phyloP scores from a whole-genome alignment of 495 filamentous ascomycete species.

The Cudoniella acicularis region DNA sequence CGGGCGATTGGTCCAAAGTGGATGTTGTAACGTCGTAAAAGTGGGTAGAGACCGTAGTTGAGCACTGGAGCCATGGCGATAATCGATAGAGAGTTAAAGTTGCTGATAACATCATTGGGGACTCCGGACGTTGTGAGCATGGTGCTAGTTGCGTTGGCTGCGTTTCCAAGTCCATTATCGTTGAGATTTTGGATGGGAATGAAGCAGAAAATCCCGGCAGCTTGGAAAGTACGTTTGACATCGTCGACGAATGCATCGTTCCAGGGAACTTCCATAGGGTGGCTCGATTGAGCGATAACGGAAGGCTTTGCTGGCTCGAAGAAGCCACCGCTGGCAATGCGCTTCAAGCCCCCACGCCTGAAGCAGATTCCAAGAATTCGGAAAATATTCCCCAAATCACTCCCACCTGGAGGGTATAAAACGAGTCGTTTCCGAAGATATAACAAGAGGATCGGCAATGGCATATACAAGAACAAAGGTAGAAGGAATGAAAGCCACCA shows the following conservation, averaged over 20 bases:
- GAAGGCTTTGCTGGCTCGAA: conserved; percentile 65
- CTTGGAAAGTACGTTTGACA: conserved; percentile 53
- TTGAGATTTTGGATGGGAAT: conserved; percentile 69
- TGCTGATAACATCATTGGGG: conserved; percentile 74
- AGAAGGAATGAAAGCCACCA: conserved; percentile 72
- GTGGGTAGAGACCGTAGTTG: conserved; percentile 64
- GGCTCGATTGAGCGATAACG: conserved; percentile 45
- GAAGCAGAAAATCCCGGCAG: conserved; percentile 58
- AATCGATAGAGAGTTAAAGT: conserved; percentile 71
- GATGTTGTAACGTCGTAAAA: conserved; percentile 58
- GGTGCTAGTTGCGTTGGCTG: conserved; percentile 50
- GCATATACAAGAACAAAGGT: conserved; percentile 53
- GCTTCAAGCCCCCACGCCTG: conserved; percentile 50
- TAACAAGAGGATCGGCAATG: conserved; percentile 48
- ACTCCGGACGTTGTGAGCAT: conserved; percentile 63
- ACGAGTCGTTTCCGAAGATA: conserved; percentile 41
- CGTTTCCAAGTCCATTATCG: conserved; percentile 45
- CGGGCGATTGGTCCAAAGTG: conserved; percentile 65
- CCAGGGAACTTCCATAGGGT: conserved; percentile 38
- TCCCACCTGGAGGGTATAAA: conserved; percentile 47
- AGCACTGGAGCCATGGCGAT: conserved; percentile 69
- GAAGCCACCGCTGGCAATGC: conserved; percentile 51
- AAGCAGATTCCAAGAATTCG: conserved; percentile 50
- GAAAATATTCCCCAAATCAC: conserved; percentile 52
- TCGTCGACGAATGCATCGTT: conserved; percentile 57